Percentiles rank a stretch among this genome's conserved stretches.
phyloP scores from a whole-genome alignment of 805 yeast genomes.

The Schwanniomyces polymorphus region DNA sequence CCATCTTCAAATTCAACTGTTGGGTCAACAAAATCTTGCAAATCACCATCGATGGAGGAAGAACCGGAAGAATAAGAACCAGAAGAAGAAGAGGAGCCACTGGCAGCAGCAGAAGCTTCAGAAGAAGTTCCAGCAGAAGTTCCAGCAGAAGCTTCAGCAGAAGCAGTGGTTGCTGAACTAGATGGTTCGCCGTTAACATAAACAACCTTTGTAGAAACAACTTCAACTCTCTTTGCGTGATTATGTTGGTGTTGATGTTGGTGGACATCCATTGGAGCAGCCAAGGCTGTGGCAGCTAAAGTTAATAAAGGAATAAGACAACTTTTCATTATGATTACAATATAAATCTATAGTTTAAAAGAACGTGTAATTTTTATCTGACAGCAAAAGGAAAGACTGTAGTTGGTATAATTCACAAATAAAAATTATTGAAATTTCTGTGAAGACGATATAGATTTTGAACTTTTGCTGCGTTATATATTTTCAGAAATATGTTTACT shows the following conservation, averaged over 20 bases:
- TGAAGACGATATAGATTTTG: neutral
- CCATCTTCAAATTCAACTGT: constrained; percentile 65
- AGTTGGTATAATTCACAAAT: constrained; percentile 8
- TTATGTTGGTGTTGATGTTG: constrained; percentile 34
- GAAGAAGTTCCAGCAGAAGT: constrained; percentile 8
- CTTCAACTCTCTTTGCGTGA: constrained; percentile 35
- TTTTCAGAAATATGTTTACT: neutral
- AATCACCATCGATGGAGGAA: constrained; percentile 53
- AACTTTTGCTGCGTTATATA: neutral
- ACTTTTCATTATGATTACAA: constrained; percentile 22
- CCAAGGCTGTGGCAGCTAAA: constrained; percentile 24
- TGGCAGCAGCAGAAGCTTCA: constrained; percentile 8
- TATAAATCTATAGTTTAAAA: neutral
- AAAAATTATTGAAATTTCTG: neutral
- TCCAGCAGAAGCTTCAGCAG: constrained; percentile 12
- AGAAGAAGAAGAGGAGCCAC: constrained; percentile 9
- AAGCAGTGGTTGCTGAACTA: constrained; percentile 37
- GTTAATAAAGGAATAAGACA: constrained; percentile 24
- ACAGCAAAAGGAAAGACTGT: constrained; percentile 11
- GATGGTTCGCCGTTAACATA: constrained; percentile 24
- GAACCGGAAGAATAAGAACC: constrained; percentile 28
- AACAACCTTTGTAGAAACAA: constrained; percentile 37
- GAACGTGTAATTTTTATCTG: constrained; percentile 2
- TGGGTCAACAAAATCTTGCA: constrained; percentile 51
- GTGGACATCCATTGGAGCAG: constrained; percentile 35